These are phyloP conservation scores for Ogataea degrootiae DNA, from an alignment of 805 yeast species.

Conservation along the genomic window DNA sequence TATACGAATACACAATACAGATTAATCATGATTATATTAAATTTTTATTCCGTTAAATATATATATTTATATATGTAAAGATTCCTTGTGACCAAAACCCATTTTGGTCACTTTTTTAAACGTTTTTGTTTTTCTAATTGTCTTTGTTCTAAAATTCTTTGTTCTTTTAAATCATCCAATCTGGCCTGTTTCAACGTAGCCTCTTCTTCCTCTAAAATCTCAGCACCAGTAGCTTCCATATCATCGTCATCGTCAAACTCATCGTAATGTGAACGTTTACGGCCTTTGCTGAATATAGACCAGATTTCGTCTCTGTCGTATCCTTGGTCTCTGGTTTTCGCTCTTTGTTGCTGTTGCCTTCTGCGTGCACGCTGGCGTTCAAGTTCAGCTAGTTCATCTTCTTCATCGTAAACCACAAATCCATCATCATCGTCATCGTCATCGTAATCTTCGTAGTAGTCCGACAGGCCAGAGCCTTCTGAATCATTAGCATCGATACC, in stretches of 20 bases:
- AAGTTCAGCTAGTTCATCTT: conserved; percentile 22
- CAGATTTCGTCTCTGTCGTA: conserved; percentile 86
- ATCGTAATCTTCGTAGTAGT: conserved; percentile 31
- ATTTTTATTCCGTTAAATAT: too few relatives aligned
- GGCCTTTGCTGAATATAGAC: conserved; percentile 72
- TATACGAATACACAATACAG: too few relatives aligned
- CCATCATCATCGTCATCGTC: conserved; percentile 38
- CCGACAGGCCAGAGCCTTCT: conserved; percentile 5
- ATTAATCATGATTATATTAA: too few relatives aligned
- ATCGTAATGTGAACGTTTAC: conserved; percentile 18
- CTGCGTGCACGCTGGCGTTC: conserved; percentile 26
- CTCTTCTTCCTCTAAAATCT: conserved; percentile 78
- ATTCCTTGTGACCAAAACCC: neutral
- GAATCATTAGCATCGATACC: conserved; percentile 27
- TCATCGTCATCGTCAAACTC: conserved; percentile 49
- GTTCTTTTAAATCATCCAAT: conserved; percentile 72
- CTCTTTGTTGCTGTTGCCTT: conserved; percentile 9
- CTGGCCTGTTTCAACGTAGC: conserved; percentile 63
- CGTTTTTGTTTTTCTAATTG: conserved; percentile 41
- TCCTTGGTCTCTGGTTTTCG: conserved; percentile 29
- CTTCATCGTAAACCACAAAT: conserved; percentile 38
- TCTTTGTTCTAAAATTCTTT: conserved; percentile 48
- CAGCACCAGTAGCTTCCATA: conserved; percentile 95
- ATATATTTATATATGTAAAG: too few relatives aligned
- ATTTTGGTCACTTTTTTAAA: conserved; percentile 13